Percentiles rank a stretch among this genome's conserved stretches.
Evolutionary conservation across 2,329 filamentous ascomycete species (phyloP).

Genomic region (Ascochyta pisi): DNA sequence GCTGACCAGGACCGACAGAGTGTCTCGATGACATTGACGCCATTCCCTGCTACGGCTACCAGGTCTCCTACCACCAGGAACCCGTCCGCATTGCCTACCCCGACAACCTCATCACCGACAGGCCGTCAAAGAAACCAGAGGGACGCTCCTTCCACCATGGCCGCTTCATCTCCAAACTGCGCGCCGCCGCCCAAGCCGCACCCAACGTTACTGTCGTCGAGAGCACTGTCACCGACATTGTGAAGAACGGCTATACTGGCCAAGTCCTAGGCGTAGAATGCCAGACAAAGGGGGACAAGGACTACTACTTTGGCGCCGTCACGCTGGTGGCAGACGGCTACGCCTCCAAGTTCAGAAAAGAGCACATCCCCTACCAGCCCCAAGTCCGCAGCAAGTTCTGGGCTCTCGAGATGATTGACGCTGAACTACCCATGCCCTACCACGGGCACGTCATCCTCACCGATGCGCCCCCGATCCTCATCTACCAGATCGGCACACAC

Average conservation of each 20-base stretch:
- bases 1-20: conserved; percentile 51
- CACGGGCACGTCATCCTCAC: conserved; percentile 90
- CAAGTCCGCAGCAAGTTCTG: conserved; percentile 87
- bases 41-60: conserved; percentile 82
- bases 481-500: conserved; percentile 96
- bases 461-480: conserved; percentile 77
- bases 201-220: conserved; percentile 90
- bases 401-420: conserved; percentile 90
- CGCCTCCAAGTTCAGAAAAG: conserved; percentile 86
- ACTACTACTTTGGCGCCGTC: conserved; percentile 84
- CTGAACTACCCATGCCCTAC: conserved; percentile 73
- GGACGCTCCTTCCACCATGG: conserved; percentile 93
- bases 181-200: conserved; percentile 74
- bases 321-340: conserved; percentile 95
- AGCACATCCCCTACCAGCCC: conserved; percentile 71
- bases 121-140: conserved; percentile 58
- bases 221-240: conserved; percentile 79
- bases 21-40: conserved; percentile 91
- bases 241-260: conserved; percentile 71
- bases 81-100: conserved; percentile 83
- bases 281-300: conserved; percentile 67
- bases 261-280: conserved; percentile 86
- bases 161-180: conserved; percentile 83
- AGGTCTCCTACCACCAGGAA: conserved; percentile 80
- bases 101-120: conserved; percentile 55